phyloP scores from a whole-genome alignment of 2,329 filamentous ascomycete species.

The Ambrosiella beaveri region DNA sequence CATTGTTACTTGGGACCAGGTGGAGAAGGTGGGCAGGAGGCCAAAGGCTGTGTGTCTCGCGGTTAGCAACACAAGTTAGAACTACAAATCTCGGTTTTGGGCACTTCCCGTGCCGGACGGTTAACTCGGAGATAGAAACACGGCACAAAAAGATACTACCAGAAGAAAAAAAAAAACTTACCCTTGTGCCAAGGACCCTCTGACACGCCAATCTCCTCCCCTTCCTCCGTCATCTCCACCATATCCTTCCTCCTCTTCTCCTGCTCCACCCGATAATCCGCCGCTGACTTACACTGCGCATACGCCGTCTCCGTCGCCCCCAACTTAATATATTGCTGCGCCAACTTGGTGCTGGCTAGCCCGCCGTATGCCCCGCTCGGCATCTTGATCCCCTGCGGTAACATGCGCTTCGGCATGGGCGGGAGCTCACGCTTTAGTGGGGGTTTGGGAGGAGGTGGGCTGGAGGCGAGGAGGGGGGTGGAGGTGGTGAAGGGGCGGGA shows the following conservation, averaged over 20 bases:
- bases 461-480: background rate
- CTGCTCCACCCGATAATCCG: constrained; percentile 59
- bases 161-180: constrained; percentile 26
- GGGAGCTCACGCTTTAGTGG: constrained; percentile 1
- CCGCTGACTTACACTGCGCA: constrained; percentile 54
- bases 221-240: constrained; percentile 54
- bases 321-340: constrained; percentile 45
- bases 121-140: background rate
- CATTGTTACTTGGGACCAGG: constrained; percentile 92
- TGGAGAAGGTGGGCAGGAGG: constrained; percentile 75
- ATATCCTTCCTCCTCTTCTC: constrained; percentile 46
- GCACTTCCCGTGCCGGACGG: background rate
- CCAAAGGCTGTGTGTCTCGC: constrained; percentile 43
- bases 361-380: constrained; percentile 9
- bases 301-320: constrained; percentile 63
- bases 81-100: constrained; percentile 2
- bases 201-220: constrained; percentile 65
- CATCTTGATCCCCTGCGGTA: constrained; percentile 10
- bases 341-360: constrained; percentile 10
- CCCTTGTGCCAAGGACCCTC: constrained; percentile 68
- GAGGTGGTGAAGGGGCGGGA: background rate
- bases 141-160: background rate
- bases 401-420: constrained; percentile 10
- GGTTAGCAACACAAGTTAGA: background rate
- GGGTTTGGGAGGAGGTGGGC: background rate